Conservation (phyloP, 441 rosid species). For the Pelargonium exstipulatum region DNA sequence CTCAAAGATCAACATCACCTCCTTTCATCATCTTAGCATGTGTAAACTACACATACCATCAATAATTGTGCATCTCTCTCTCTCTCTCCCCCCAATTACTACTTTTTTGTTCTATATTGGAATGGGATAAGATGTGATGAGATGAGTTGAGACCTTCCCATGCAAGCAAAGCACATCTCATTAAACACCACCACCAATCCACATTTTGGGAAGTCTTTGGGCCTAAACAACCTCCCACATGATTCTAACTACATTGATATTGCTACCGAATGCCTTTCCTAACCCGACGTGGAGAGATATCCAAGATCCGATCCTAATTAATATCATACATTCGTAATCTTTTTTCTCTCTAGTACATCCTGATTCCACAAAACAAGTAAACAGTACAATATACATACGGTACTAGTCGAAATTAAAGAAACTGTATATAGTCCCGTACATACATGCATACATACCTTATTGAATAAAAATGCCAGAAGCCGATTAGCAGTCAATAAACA, state of each 20-base stretch:
- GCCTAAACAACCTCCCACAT: background rate
- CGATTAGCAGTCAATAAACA: background rate
- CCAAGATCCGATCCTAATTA: too few species aligned
- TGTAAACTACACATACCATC: background rate
- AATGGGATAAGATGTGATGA: too few species aligned
- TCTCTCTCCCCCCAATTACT: background rate
- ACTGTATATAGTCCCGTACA: background rate
- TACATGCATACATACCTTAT: too few species aligned
- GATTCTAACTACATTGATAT: background rate
- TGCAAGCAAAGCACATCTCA: background rate
- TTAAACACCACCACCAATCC: background rate
- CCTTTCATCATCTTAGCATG: conserved; percentile 11
- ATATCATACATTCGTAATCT: too few species aligned
- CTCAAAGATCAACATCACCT: conserved; percentile 25
- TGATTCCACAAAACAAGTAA: too few species aligned
- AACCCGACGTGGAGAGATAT: too few species aligned
- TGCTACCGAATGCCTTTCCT: too few species aligned
- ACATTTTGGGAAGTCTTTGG: conserved; percentile 1
- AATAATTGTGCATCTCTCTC: background rate
- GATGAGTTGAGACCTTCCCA: background rate
- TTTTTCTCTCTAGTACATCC: too few species aligned
- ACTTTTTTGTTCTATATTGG: background rate
- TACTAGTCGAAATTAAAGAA: too few species aligned
- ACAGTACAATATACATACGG: too few species aligned
- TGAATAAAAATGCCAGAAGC: background rate